Percentiles rank a stretch among this genome's conserved stretches.
Evolutionary conservation across 2,329 filamentous ascomycete genomes (phyloP).

Genomic region (Chaetomium globosum): DNA sequence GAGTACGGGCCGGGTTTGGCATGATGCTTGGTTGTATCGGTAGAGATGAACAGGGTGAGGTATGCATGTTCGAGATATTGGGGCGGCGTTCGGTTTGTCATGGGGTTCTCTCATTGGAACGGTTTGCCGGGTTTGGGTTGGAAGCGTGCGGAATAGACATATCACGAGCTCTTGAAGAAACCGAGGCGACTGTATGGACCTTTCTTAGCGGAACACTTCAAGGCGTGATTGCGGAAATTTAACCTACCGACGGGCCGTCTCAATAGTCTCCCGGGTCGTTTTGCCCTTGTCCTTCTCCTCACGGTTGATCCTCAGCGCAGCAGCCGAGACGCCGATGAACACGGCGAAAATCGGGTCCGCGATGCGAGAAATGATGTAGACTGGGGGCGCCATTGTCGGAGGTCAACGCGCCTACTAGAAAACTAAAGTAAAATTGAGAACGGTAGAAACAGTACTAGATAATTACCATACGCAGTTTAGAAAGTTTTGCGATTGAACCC

Average conservation of each 20-base stretch:
- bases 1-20: constrained; percentile 62
- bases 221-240: not conserved
- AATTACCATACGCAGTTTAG: not conserved
- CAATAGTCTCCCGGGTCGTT: constrained; percentile 54
- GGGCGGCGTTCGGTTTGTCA: constrained; percentile 13
- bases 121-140: not conserved
- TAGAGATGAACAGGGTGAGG: not conserved
- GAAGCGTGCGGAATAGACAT: not conserved
- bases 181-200: constrained; percentile 30
- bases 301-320: constrained; percentile 60
- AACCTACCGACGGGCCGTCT: constrained; percentile 50
- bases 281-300: constrained; percentile 62
- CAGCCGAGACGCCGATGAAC: constrained; percentile 58
- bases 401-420: not conserved
- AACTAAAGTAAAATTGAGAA: not conserved
- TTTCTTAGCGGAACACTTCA: constrained; percentile 8
- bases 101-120: constrained; percentile 1
- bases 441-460: too few relatives aligned
- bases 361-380: constrained; percentile 62
- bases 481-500: not conserved
- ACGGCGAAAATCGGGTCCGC: constrained; percentile 63
- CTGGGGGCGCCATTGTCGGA: constrained; percentile 53
- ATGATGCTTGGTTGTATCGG: constrained; percentile 35
- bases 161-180: constrained; percentile 28
- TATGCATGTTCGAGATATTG: constrained; percentile 10